These are phyloP conservation scores for Teunomyces tritomae DNA, from an alignment of 805 yeast genomes.

Conservation along the genomic window DNA sequence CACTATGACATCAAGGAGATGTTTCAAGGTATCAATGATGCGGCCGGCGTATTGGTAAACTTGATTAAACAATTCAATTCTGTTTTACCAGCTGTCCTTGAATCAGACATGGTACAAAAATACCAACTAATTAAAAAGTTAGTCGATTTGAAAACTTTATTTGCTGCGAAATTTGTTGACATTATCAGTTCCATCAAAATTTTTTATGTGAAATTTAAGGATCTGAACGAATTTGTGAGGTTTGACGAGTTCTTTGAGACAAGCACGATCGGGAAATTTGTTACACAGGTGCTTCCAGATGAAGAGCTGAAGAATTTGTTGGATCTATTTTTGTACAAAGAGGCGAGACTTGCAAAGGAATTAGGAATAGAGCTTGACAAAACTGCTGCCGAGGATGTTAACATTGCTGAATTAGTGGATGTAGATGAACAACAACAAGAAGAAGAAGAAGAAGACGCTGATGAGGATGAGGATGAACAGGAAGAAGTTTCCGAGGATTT, in stretches of 20 bases:
- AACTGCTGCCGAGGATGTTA: conserved; percentile 50
- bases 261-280: conserved; percentile 15
- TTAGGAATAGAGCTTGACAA: conserved; percentile 45
- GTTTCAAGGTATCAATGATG: conserved; percentile 18
- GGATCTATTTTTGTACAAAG: conserved; percentile 48
- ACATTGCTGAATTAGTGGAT: conserved; percentile 25
- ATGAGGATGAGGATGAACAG: conserved; percentile 4
- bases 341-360: conserved; percentile 41
- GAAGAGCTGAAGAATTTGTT: conserved; percentile 31
- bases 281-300: conserved; percentile 23
- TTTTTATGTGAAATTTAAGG: conserved; percentile 29
- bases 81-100: conserved; percentile 15
- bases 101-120: not conserved
- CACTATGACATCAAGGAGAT: conserved; percentile 21
- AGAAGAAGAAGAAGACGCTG: conserved; percentile 11
- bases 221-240: conserved; percentile 17
- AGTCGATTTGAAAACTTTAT: conserved; percentile 20
- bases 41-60: conserved; percentile 12
- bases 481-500: conserved; percentile 4
- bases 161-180: conserved; percentile 30
- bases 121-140: conserved; percentile 17
- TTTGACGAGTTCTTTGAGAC: conserved; percentile 34
- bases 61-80: conserved; percentile 19
- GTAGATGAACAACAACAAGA: conserved; percentile 6
- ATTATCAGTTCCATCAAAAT: conserved; percentile 30